These are phyloP conservation scores for Wickerhamomyces bovis DNA, from an alignment of 805 yeast species.

Conservation along the genomic window DNA sequence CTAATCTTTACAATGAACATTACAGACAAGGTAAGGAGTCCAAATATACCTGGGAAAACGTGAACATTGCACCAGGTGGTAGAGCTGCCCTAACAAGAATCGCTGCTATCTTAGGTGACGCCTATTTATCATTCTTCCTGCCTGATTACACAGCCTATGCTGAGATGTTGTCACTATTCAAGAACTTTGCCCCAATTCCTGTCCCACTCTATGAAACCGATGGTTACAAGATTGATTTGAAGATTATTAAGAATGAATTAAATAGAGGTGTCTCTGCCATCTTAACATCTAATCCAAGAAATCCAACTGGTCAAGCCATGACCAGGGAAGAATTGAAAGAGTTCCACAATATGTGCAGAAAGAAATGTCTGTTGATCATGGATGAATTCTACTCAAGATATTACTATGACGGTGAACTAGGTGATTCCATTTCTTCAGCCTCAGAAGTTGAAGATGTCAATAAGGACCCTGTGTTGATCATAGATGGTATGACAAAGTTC, in stretches of 20 bases:
- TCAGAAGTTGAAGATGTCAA: conserved; percentile 48
- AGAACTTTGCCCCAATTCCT: conserved; percentile 58
- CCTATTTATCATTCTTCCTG: conserved; percentile 52
- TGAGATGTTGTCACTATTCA: conserved; percentile 56
- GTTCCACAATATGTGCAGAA: conserved; percentile 47
- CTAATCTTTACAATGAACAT: conserved; percentile 47
- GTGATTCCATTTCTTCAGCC: conserved; percentile 46
- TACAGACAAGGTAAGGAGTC: conserved; percentile 43
- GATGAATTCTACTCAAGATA: conserved; percentile 59
- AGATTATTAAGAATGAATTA: conserved; percentile 45
- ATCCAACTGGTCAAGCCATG: conserved; percentile 55
- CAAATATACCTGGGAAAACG: conserved; percentile 55
- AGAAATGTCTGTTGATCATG: conserved; percentile 50
- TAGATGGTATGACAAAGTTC: conserved; percentile 56
- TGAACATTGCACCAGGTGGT: conserved; percentile 60
- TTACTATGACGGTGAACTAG: conserved; percentile 49
- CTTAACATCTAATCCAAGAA: conserved; percentile 55
- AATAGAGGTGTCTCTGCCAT: conserved; percentile 53
- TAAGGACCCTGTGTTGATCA: conserved; percentile 50
- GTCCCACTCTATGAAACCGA: conserved; percentile 54
- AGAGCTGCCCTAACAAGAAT: conserved; percentile 57
- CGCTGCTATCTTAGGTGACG: conserved; percentile 53
- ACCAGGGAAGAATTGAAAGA: conserved; percentile 39
- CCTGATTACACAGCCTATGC: conserved; percentile 65
- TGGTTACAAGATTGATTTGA: conserved; percentile 49